Percentiles rank a stretch among this genome's conserved stretches.
These are phyloP conservation scores for Didymella lethalis DNA, from an alignment of 2,329 filamentous ascomycete species.

Conservation along the genomic window DNA sequence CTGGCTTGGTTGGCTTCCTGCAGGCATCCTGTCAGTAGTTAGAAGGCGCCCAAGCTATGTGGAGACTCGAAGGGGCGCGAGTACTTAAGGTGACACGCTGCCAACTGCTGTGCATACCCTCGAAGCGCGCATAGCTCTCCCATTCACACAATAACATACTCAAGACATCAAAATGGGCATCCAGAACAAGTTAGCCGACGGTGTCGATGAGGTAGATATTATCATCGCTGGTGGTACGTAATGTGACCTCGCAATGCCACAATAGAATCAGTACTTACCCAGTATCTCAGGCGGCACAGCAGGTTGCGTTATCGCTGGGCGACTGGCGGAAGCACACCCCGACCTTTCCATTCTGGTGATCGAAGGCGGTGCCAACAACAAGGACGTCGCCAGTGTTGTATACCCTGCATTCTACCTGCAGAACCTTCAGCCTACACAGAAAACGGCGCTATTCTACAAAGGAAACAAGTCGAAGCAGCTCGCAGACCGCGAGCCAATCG, in stretches of 20 bases:
- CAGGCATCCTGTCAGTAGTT: conserved; percentile 14
- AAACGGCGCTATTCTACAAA: conserved; percentile 62
- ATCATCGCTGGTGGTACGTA: conserved; percentile 60
- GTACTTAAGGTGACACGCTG: conserved; percentile 11
- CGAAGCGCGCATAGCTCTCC: neutral
- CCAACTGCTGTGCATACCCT: neutral
- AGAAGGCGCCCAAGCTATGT: conserved; percentile 19
- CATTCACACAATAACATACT: neutral
- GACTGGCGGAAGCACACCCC: conserved; percentile 61
- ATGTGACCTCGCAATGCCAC: neutral
- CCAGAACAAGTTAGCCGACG: conserved; percentile 50
- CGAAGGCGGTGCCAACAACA: conserved; percentile 63
- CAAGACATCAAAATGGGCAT: conserved; percentile 31
- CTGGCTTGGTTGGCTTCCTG: conserved; percentile 14
- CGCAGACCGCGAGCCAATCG: conserved; percentile 55
- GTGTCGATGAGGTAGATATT: conserved; percentile 58
- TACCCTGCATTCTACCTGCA: conserved; percentile 61
- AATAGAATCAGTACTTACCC: neutral
- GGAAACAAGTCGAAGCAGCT: conserved; percentile 57
- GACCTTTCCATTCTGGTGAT: conserved; percentile 61
- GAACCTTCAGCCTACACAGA: conserved; percentile 59
- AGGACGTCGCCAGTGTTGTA: conserved; percentile 59
- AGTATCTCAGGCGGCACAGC: conserved; percentile 42
- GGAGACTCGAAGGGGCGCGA: conserved; percentile 3
- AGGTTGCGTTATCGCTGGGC: conserved; percentile 56